Evolutionary conservation across 2,329 filamentous ascomycete species (phyloP).

Genomic region (Xylaria sp.): DNA sequence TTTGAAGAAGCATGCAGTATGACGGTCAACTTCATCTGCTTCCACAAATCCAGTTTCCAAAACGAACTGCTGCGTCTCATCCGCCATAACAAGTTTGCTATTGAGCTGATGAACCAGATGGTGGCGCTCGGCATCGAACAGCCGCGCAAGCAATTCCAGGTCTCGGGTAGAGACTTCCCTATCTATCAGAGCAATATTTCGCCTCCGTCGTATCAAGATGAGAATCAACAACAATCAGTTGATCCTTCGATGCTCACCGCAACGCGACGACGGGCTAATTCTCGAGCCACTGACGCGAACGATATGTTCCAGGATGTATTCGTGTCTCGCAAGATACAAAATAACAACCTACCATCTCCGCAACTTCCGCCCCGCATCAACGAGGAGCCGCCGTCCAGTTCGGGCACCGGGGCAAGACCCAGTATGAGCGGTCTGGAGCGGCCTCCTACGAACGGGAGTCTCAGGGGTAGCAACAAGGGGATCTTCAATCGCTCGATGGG

Average conservation of each 20-base stretch:
- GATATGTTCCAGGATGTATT: slow-evolving; percentile 61
- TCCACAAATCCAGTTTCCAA: slow-evolving; percentile 97
- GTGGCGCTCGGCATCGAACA: slow-evolving; percentile 86
- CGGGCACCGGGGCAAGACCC: slow-evolving; percentile 47
- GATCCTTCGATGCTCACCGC: slow-evolving; percentile 45
- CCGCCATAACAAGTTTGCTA: slow-evolving; percentile 93
- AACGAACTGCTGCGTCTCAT: slow-evolving; percentile 91
- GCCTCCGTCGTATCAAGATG: slow-evolving; percentile 48
- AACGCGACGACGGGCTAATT: slow-evolving; percentile 46
- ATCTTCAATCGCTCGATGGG: slow-evolving; percentile 42
- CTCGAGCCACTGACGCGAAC: slow-evolving; percentile 42
- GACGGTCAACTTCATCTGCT: slow-evolving; percentile 92
- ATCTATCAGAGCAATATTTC: slow-evolving; percentile 62
- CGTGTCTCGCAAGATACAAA: slow-evolving; percentile 52
- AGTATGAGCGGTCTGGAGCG: slow-evolving; percentile 40
- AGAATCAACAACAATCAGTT: slow-evolving; percentile 35
- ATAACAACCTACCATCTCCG: slow-evolving; percentile 29
- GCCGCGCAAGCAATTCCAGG: slow-evolving; percentile 77
- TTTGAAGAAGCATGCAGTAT: slow-evolving; percentile 87
- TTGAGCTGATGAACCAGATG: slow-evolving; percentile 88
- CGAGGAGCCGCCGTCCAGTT: slow-evolving; percentile 41
- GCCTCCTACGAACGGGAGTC: slow-evolving; percentile 37
- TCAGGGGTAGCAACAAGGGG: slow-evolving; percentile 33
- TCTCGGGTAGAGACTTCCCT: slow-evolving; percentile 73
- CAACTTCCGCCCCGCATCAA: slow-evolving; percentile 45